phyloP scores from a whole-genome alignment of 306 rosid genomes.

The Cucumis sativus region Cucumber_9930_V3 NC_026661.2:3617501-3618000 shows the following conservation, averaged over 20 bases:
- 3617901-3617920: constrained; percentile 24
- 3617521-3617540: constrained; percentile 17
- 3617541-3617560: constrained; percentile 17
- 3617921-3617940: constrained; percentile 19
- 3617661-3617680: constrained; percentile 29
- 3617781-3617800: constrained; percentile 25
- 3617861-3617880: constrained; percentile 33
- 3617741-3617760: constrained; percentile 38
- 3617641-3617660: constrained; percentile 46
- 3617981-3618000: too few relatives aligned
- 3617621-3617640: constrained; percentile 29
- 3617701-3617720: constrained; percentile 44
- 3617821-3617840: constrained; percentile 29
- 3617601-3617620: constrained; percentile 20
- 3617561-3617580: constrained; percentile 25
- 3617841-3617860: constrained; percentile 18
- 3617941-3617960: neutral
- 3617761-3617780: constrained; percentile 20
- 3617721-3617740: constrained; percentile 31
- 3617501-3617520: constrained; percentile 46
- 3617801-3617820: constrained; percentile 22
- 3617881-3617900: constrained; percentile 21
- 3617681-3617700: constrained; percentile 39
- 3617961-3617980: neutral
- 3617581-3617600: constrained; percentile 46